Conservation (phyloP, 805 yeast species). For the Lipomyces sp. region DNA sequence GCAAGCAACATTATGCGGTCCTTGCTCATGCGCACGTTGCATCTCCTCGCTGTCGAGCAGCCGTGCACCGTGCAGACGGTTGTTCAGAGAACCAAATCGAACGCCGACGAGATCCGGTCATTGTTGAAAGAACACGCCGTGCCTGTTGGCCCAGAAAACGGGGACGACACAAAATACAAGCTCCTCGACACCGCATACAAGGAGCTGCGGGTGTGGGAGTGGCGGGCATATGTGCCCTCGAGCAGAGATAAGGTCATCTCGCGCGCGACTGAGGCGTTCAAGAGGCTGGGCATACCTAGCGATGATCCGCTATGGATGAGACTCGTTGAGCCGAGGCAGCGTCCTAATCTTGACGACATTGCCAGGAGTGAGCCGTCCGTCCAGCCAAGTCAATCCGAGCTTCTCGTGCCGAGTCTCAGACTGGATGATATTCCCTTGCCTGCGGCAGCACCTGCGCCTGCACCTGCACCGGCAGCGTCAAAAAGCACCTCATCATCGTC, state of each 20-base stretch:
- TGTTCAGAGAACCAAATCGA: constrained; percentile 34
- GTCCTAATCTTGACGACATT: constrained; percentile 1
- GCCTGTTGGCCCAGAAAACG: constrained; percentile 13
- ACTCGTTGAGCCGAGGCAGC: constrained; percentile 35
- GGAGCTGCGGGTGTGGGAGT: constrained; percentile 40
- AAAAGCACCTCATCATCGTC: no score
- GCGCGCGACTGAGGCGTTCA: constrained; percentile 36
- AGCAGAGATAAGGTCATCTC: constrained; percentile 36
- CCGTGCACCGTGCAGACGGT: constrained; percentile 42
- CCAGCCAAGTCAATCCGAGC: not conserved
- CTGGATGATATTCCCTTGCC: constrained; percentile 16
- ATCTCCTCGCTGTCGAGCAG: constrained; percentile 47
- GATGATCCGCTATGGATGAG: constrained; percentile 34
- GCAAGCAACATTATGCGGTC: constrained; percentile 30
- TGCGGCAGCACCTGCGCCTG: no score
- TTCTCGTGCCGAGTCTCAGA: constrained; percentile 12
- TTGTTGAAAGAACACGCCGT: constrained; percentile 38
- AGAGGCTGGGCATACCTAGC: constrained; percentile 32
- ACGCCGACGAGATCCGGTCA: constrained; percentile 33
- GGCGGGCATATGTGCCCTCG: constrained; percentile 38
- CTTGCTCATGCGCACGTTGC: constrained; percentile 42
- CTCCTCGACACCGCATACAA: constrained; percentile 35
- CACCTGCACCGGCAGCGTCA: no score
- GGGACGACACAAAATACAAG: constrained; percentile 19
- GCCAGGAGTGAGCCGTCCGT: no score